Evolutionary conservation across 2,329 filamentous ascomycete species (phyloP).

Genomic region (Apiospora rasikravindrae): DNA sequence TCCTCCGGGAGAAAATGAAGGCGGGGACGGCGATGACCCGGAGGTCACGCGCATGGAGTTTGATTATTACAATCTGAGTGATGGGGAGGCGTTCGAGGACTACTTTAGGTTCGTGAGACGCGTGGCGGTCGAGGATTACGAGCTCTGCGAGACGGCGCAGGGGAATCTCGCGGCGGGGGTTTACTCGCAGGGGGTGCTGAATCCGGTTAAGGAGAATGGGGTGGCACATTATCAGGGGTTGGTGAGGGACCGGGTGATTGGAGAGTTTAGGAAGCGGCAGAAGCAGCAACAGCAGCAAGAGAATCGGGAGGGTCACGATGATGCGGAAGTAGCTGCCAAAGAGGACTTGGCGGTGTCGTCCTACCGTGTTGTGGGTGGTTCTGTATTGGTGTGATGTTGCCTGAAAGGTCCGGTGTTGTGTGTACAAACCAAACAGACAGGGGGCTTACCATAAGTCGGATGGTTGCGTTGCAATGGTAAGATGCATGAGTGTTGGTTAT

Average conservation of each 20-base stretch:
- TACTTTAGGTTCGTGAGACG: constrained; percentile 62
- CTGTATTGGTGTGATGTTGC: neutral
- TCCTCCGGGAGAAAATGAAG: no score
- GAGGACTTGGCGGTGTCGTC: neutral
- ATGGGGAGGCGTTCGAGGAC: constrained; percentile 58
- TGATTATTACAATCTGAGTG: constrained; percentile 59
- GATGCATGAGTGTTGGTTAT: no score
- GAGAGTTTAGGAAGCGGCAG: constrained; percentile 22
- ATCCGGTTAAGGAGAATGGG: constrained; percentile 60
- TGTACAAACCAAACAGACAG: no score
- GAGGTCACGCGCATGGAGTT: constrained; percentile 61
- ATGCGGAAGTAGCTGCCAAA: neutral
- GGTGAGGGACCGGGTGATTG: constrained; percentile 35
- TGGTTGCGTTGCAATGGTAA: no score
- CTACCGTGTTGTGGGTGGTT: no score
- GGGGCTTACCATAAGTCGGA: no score
- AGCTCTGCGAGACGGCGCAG: constrained; percentile 62
- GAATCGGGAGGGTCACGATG: no score
- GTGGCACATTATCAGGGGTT: constrained; percentile 38
- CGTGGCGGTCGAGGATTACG: constrained; percentile 61
- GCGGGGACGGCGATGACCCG: constrained; percentile 36
- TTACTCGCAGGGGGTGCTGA: constrained; percentile 60
- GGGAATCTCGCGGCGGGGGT: constrained; percentile 57
- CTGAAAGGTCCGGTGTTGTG: no score
- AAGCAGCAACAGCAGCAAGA: neutral